Base-by-base conservation (phyloP, 306 rosid species). In the Quercus bicolor region DNA sequence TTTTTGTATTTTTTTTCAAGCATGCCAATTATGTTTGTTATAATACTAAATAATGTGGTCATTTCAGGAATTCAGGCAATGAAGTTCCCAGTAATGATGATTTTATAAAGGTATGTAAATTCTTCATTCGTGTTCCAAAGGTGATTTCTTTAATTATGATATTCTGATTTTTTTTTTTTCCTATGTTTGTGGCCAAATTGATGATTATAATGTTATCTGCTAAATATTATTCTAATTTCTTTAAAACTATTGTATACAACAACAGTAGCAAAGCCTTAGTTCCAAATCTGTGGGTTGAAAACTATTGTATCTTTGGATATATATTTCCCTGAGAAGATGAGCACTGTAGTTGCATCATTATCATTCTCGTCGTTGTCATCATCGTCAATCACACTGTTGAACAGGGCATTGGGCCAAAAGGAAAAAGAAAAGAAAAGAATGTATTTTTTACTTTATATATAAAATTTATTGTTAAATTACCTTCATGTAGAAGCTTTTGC, bases 31-130 rank as follows among this genome's bases (percentile, higher is more conserved):
- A 40, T n/a, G 61, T 60, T 57, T 82, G 61, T 78, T 71, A 59
- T 69, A 73, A 80, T 21, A 28, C 68, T 80, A 48, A 23, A 68
- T 75, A 31, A n/a, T 72, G 13, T 64, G 60, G 56, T 77, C 29
- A 19, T 87, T 85, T 82, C 92, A 95, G 98, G 98, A 88, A 83
- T 74, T 83, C 90, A 4, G 86, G 79, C 31, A 77, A 4, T 54
- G 88, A 85, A 75, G 86, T 75, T 82, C 85, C 81, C 26, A 76
- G 75, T 83, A 77, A 84, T 80, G 72, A 57, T 6, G 85, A 90
- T 57, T 62, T 90, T 80, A 23, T 93, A 73, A 87, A 93, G 99
- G 99, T 94, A 21, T 26, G 89, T 73, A 29, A 74, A 29, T 73
- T 51, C 14, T 43, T 73, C 12, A 13, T 5, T 43, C 0, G 21